Conservation (phyloP, 768 basidiomycete genomes). For the Phanerodontia chrysosporium region DNA sequence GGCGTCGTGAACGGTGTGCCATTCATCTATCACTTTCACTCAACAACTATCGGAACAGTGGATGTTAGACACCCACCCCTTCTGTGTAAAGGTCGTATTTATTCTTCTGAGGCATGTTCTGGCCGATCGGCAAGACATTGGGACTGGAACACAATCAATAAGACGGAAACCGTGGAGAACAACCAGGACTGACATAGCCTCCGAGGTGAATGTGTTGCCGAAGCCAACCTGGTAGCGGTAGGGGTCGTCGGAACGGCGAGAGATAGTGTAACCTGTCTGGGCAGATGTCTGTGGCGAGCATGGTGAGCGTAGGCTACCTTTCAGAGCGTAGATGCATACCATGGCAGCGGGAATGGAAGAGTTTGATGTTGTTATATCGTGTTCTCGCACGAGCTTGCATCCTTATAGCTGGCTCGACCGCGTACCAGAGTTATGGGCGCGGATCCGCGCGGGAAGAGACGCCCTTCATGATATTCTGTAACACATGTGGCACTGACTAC, state of each 20-base stretch:
- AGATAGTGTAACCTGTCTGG: constrained; percentile 1
- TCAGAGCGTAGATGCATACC: too few species aligned
- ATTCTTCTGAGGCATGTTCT: constrained; percentile 59
- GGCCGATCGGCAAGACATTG: constrained; percentile 50
- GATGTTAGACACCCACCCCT: constrained; percentile 45
- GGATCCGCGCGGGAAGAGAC: too few species aligned
- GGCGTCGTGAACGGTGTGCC: constrained; percentile 59
- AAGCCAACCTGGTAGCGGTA: constrained; percentile 28
- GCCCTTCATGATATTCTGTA: too few species aligned
- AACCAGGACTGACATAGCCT: constrained; percentile 14
- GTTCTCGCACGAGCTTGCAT: too few species aligned
- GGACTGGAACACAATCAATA: constrained; percentile 32
- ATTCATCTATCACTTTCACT: constrained; percentile 44
- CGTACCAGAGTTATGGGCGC: too few species aligned
- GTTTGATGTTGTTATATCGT: too few species aligned
- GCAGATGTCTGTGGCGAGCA: constrained; percentile 5
- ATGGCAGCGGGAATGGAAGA: too few species aligned
- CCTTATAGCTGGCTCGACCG: too few species aligned
- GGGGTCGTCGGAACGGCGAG: constrained; percentile 12
- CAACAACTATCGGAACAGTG: too few species aligned
- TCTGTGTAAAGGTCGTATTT: constrained; percentile 63
- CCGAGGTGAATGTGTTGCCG: constrained; percentile 23
- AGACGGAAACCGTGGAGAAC: not conserved
- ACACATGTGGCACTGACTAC: too few species aligned
- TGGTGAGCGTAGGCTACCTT: not conserved